Conservation (phyloP, 257 asterid species). For the Gentiana macrophylla region DNA sequence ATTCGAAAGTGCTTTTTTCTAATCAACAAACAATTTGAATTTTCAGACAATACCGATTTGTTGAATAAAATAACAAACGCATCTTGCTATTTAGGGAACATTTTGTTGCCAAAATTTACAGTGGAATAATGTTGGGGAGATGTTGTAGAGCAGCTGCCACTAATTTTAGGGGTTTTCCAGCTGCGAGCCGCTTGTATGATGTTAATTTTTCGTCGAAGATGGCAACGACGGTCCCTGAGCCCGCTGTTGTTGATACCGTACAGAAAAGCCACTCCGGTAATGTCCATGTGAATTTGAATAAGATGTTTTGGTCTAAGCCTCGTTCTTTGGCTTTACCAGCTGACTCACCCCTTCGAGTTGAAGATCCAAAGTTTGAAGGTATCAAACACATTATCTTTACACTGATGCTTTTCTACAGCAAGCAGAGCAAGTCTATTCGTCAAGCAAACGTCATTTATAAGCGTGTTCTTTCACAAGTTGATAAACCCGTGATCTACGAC, state of each 20-base stretch:
- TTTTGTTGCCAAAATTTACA: no score
- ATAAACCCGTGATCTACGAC: constrained; percentile 71
- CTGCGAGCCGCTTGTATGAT: constrained; percentile 19
- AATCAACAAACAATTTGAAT: no score
- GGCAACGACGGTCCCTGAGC: constrained; percentile 37
- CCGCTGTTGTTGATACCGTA: constrained; percentile 16
- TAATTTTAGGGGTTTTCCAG: constrained; percentile 23
- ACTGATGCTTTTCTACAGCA: constrained; percentile 76
- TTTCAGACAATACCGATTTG: no score
- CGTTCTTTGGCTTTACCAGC: constrained; percentile 63
- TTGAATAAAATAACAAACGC: no score
- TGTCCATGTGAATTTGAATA: constrained; percentile 33
- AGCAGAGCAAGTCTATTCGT: constrained; percentile 83
- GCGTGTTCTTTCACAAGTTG: constrained; percentile 66
- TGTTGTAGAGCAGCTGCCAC: constrained; percentile 45
- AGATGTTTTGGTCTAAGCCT: constrained; percentile 92
- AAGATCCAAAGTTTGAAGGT: constrained; percentile 65
- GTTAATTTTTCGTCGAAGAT: constrained; percentile 37
- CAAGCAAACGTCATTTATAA: constrained; percentile 68
- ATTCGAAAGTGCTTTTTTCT: no score
- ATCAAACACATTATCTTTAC: constrained; percentile 39
- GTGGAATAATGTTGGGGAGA: constrained; percentile 43
- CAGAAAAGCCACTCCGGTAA: constrained; percentile 16
- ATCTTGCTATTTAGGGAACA: no score
- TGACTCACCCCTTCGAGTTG: constrained; percentile 61